Base-by-base conservation (phyloP, 495 filamentous ascomycete species). In the Xylaria flabelliformis region DNA sequence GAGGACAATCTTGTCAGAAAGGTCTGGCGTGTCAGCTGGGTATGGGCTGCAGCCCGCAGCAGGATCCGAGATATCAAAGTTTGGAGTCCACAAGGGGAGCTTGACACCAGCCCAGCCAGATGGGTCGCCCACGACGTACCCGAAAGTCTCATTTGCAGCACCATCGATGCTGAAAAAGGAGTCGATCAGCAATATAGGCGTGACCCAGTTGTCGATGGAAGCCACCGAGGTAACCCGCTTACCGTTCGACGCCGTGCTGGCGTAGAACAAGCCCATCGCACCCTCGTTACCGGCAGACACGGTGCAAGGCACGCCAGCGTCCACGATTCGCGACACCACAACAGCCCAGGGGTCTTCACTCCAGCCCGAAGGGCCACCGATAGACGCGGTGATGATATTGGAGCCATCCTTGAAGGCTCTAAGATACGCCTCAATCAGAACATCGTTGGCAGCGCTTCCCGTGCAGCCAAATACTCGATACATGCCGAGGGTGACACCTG, bases 341-440 rank as follows among this genome's bases (percentile, higher is more conserved):
- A 82, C 80, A 19, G 85, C 82, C 86, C 87, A 89, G 7, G 85
- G 82, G 55, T 87, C 86, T 73, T 89, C 87, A 3, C 80, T 79
- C 87, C 87, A 90, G 15, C 88, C 88, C 0, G 81, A 83, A 29
- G 86, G 78, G 0, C 83, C 83, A n/a, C 88, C 88, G 59, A 90
- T 85, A 7, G 87, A 89, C 13, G 86, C 86, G 34, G 88, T 87
- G 74, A 90, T 90, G 73, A 90, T 84, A 75, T 90, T 87, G 39
- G 84, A 85, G 15, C 87, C 87, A 55, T 80, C 87, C 74, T 89
- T 84, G 71, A 84, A 89, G 5, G 88, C 88, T 79, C 80, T 81
- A 75, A 86, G 83, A 72, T 88, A 89, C 7, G 88, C 88, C 15
- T 81, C 81, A 39, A 88, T 87, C 74, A 90, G 75, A 21, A 87